phyloP scores from a whole-genome alignment of 2,329 filamentous ascomycete genomes.

The Boeremia lycopersici region DNA sequence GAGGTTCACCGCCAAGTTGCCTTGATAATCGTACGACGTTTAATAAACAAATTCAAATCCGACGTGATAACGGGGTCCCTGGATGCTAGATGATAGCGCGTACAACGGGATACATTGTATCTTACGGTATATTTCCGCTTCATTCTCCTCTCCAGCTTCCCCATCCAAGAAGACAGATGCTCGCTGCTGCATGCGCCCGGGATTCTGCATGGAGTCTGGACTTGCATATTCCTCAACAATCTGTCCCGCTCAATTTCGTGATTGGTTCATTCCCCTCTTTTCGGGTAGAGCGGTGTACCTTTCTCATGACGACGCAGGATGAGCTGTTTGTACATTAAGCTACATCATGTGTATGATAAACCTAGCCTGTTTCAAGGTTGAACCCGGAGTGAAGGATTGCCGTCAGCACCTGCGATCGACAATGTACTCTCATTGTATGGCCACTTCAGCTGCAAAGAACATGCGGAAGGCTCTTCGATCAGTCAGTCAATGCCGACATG shows the following conservation, averaged over 20 bases:
- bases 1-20: constrained; percentile 3
- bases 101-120: constrained; percentile 6
- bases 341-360: constrained; percentile 18
- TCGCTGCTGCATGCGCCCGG: constrained; percentile 34
- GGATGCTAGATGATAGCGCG: constrained; percentile 11
- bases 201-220: constrained; percentile 24
- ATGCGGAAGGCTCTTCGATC: not conserved
- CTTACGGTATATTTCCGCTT: constrained; percentile 22
- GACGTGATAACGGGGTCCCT: not conserved
- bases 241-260: constrained; percentile 28
- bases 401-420: not conserved
- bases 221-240: constrained; percentile 36
- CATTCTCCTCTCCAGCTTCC: constrained; percentile 14
- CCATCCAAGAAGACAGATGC: constrained; percentile 40
- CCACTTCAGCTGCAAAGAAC: not conserved
- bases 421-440: not conserved
- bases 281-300: constrained; percentile 34
- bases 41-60: not conserved
- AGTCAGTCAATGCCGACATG: not conserved
- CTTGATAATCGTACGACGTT: constrained; percentile 10
- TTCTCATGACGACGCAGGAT: constrained; percentile 34
- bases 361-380: constrained; percentile 2
- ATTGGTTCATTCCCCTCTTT: constrained; percentile 38
- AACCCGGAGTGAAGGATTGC: not conserved
- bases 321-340: constrained; percentile 36